These are phyloP conservation scores for Leishmania arabica DNA, from an alignment of 208 protist species.

Conservation along the genomic window DNA sequence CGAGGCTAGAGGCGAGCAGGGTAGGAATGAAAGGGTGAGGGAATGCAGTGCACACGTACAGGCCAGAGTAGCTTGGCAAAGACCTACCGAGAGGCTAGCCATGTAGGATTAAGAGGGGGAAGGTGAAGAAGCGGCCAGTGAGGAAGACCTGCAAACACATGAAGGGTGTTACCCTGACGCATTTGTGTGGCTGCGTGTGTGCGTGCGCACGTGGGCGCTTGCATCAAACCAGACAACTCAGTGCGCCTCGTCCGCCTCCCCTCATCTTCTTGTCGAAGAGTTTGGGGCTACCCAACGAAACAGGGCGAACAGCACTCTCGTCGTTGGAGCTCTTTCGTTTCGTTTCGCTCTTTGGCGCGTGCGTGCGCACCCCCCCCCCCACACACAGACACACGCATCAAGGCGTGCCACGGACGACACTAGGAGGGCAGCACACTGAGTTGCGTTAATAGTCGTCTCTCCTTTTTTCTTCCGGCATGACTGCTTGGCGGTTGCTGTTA, in stretches of 20 bases:
- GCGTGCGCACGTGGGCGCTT: neutral
- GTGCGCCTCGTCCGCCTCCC: neutral
- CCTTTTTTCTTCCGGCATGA: neutral
- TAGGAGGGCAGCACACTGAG: neutral
- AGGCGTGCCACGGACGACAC: neutral
- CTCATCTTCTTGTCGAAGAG: neutral
- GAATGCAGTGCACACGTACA: neutral
- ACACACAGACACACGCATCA: neutral
- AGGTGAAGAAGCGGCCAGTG: neutral
- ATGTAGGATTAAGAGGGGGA: neutral
- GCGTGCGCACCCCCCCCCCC: neutral
- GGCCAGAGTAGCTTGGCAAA: neutral
- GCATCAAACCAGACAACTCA: neutral
- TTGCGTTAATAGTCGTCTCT: too few species aligned
- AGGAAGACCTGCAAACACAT: too few species aligned
- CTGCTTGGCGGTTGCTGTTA: neutral
- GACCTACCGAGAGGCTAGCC: neutral
- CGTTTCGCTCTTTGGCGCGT: neutral
- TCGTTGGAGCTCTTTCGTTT: neutral
- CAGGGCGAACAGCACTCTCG: neutral
- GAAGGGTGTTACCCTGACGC: neutral
- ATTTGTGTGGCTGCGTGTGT: neutral
- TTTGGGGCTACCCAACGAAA: neutral
- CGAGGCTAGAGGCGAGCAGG: neutral
- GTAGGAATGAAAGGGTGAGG: neutral